Evolutionary conservation across 2,329 filamentous ascomycete genomes (phyloP), one percentile per base, ranked within the genome.

Genomic region (Bipolaris gigantea): DNA sequence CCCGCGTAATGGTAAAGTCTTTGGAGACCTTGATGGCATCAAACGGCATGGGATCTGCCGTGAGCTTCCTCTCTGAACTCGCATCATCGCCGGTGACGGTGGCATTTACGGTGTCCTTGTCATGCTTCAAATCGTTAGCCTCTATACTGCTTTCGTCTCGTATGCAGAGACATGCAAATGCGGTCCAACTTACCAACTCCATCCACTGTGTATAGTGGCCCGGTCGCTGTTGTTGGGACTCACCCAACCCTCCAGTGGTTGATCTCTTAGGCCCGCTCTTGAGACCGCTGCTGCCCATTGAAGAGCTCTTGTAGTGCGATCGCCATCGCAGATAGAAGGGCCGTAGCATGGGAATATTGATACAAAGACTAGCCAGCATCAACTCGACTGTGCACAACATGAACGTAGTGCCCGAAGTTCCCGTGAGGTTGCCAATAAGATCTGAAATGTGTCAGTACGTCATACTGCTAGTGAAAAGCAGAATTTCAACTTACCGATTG

Each of bases 331-430:
- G 53, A 41, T 64, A 65, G 44, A 64, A 65, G 2, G 62, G 62
- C 2, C 61, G 61, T 9, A 65, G 51, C 62, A 64, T 62, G 15
- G 62, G 62, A 16, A 65, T 65, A 48, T 65, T 65, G 50, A 64
- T 62, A 43, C 61, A 65, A 4, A 65, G 54, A 30, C 61, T 59
- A 9, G 62, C 61, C 16, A 65, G 38, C 62, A 65, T 64, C 39
- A 65, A 55, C 46, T 65, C 62, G 30, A 65, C 48, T 9, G 55
- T 61, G 41, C 59, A 62, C 27, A 65, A 55, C 62, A 65, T 65
- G 48, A 65, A 65, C 1, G 62, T 65, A 2, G 57, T 65, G 11
- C 61, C 57, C 2, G 61, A 62, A 11, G 62, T 65, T 38, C 62
- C 62, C 1, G 62, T 65, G 7, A 65, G 50, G 36, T 65, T 65